Evolutionary conservation across 129 eudicot genomes (phyloP).

Genomic region (Tanacetum coccineum): DNA sequence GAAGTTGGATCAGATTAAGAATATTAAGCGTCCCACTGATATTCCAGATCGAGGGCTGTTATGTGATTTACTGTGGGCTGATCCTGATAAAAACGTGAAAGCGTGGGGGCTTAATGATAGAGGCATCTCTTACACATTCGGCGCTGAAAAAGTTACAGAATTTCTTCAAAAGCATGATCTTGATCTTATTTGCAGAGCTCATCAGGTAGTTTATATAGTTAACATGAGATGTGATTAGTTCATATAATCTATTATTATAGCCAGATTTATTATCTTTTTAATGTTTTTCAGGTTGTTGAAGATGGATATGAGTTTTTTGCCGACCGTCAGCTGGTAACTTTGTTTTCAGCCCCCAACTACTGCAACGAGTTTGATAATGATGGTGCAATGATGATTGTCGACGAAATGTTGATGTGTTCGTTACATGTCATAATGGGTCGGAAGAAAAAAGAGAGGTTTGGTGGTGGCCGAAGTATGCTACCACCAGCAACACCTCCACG

Average conservation of each 20-base stretch:
- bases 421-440: constrained; percentile 42
- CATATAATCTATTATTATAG: too few species aligned
- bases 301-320: too few species aligned
- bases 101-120: constrained; percentile 52
- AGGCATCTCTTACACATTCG: constrained; percentile 46
- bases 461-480: constrained; percentile 32
- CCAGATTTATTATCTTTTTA: too few species aligned
- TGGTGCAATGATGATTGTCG: constrained; percentile 56
- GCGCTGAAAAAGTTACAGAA: constrained; percentile 37
- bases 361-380: constrained; percentile 50
- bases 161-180: constrained; percentile 48
- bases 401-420: constrained; percentile 44
- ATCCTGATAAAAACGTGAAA: constrained; percentile 42
- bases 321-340: constrained; percentile 3
- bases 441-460: constrained; percentile 38
- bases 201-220: constrained; percentile 32
- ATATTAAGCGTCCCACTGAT: constrained; percentile 41
- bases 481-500: constrained; percentile 51
- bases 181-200: constrained; percentile 14
- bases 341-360: constrained; percentile 54
- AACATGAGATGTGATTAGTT: too few species aligned
- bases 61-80: constrained; percentile 55
- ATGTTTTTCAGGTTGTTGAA: too few species aligned
- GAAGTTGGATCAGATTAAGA: constrained; percentile 40
- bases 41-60: constrained; percentile 47